phyloP scores from a whole-genome alignment of 768 basidiomycete species.

The Suillus fuscotomentosus region DNA sequence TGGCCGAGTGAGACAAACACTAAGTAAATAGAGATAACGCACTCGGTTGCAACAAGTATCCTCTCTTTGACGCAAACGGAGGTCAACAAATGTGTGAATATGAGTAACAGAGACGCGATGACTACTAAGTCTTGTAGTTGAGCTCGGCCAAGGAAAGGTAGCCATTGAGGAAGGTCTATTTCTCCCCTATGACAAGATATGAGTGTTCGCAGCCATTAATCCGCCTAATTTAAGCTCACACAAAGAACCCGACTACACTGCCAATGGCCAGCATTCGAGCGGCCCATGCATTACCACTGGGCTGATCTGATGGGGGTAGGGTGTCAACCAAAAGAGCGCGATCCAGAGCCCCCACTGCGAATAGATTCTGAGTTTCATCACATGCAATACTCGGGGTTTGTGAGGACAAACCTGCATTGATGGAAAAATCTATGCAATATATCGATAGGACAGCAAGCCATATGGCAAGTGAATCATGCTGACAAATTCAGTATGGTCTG shows the following conservation, averaged over 20 bases:
- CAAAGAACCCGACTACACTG: constrained; percentile 82
- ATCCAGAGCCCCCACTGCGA: constrained; percentile 80
- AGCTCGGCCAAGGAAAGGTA: constrained; percentile 76
- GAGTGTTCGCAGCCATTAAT: neutral
- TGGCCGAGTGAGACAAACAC: neutral
- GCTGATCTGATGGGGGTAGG: constrained; percentile 70
- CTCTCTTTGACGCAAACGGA: constrained; percentile 66
- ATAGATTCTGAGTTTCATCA: constrained; percentile 1
- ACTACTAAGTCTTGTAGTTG: constrained; percentile 83
- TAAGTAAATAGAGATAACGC: neutral
- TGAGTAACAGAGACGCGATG: constrained; percentile 65
- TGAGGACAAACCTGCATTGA: constrained; percentile 46
- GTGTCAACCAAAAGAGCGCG: constrained; percentile 89
- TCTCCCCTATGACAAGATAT: constrained; percentile 56
- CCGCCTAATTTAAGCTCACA: constrained; percentile 50
- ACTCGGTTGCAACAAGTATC: constrained; percentile 53
- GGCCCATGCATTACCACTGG: constrained; percentile 92
- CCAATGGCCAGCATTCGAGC: constrained; percentile 90
- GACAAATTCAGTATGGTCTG: neutral
- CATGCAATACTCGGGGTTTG: neutral
- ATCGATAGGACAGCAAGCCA: constrained; percentile 73
- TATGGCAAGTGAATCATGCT: constrained; percentile 72
- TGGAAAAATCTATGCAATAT: constrained; percentile 65
- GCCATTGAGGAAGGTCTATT: constrained; percentile 63
- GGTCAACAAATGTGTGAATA: constrained; percentile 64